A percentile compares a stretch with the other conserved stretches of the same genome.
phyloP scores from a whole-genome alignment of 208 protist genomes.

The Leishmania amazonensis region DNA sequence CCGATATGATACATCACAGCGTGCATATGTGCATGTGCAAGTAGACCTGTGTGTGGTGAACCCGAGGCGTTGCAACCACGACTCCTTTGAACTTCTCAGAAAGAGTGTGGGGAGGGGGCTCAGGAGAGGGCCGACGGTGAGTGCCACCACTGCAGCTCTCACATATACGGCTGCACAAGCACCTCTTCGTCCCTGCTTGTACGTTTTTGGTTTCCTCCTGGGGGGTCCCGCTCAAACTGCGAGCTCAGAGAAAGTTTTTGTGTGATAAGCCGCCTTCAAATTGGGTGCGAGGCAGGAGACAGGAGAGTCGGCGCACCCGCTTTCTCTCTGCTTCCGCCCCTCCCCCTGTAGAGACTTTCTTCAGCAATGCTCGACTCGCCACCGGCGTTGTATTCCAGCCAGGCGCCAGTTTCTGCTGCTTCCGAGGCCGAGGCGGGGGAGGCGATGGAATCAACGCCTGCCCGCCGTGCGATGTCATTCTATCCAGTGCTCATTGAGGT shows the following conservation, averaged over 20 bases:
- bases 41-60: background rate
- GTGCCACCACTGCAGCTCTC: background rate
- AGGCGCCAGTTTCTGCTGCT: background rate
- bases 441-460: background rate
- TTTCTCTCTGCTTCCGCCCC: background rate
- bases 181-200: background rate
- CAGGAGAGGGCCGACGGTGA: background rate
- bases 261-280: background rate
- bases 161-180: background rate
- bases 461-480: background rate
- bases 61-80: too few species aligned
- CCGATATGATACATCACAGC: background rate
- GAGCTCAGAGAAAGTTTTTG: background rate
- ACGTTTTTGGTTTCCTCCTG: background rate
- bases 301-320: background rate
- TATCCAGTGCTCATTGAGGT: constrained; percentile 40
- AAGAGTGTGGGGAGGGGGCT: too few species aligned
- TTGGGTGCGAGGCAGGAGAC: background rate
- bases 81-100: background rate
- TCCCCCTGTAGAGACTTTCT: background rate
- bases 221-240: background rate
- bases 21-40: background rate
- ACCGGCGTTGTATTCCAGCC: background rate
- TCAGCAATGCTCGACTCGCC: background rate
- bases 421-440: background rate